Base-by-base conservation (phyloP, 1,139 yeast genomes). In the Magnusiomyces ingens region DNA sequence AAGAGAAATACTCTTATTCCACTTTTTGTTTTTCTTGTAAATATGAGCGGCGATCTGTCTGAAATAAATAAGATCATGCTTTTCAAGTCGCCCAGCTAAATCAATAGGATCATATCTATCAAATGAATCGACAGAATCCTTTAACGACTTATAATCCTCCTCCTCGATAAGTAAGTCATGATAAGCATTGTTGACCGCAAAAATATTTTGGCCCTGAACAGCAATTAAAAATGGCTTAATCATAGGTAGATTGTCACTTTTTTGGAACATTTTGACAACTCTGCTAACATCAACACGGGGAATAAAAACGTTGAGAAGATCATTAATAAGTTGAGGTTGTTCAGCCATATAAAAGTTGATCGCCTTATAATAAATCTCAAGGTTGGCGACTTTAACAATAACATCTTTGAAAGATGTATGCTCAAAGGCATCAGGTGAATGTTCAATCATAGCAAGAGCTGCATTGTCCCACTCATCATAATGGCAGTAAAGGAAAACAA, bases 401-500 rank as follows among this genome's bases (percentile, higher is more conserved):
- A 93, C 84, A 68, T 93, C 98, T 76, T 93, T 93, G 78, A 94
- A 93, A 49, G 95, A 86, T 43, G 82, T 74, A 70, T 93, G 99
- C 64, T 94, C 99, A 67, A 93, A 91, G 17, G 96, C 93, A 63
- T 86, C 87, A 58, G 94, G 90, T 2, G 96, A 85, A 68, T 82
- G 90, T 70, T 93, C 96, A 76, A 93, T 93, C 93, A 93, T 89
- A n/a, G 97, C 84, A 70, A 93, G 79, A 45, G 97, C 93, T 58
- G 99, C 99, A 70, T 93, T 93, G 72, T 94, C 99, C 96, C 97
- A 94, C 75, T 94, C 99, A 70, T 93, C 99, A 69, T 93, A 93
- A 71, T 93, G 99, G 67, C 97, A 91, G 75, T 93, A 91, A 69
- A 93, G 77, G 82, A 94, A 93, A 56, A 93, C 90, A 65, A 93